Evolutionary conservation across 2,329 filamentous ascomycete genomes (phyloP).

Genomic region (Mycosphaerella arachidis): DNA sequence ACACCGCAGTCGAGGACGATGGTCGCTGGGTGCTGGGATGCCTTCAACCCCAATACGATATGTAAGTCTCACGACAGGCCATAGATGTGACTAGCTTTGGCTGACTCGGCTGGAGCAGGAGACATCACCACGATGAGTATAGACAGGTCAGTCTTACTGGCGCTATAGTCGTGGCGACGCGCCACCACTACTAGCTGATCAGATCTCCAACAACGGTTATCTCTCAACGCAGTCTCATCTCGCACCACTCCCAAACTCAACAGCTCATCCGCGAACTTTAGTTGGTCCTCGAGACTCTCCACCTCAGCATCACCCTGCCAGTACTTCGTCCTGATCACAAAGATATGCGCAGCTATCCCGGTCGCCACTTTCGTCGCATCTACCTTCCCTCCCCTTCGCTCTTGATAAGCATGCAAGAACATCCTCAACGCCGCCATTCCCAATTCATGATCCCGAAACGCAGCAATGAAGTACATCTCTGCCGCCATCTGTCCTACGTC

Average conservation of each 20-base stretch:
- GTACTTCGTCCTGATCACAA: background rate
- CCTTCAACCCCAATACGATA: slow-evolving; percentile 3
- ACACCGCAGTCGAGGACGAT: slow-evolving; percentile 11
- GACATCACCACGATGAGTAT: background rate
- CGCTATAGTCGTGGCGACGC: background rate
- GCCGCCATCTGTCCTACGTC: slow-evolving; percentile 21
- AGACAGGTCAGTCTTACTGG: background rate
- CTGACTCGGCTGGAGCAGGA: background rate
- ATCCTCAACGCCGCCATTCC: slow-evolving; percentile 6
- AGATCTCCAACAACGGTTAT: background rate
- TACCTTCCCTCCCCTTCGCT: background rate
- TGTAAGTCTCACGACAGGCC: background rate
- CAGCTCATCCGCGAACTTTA: slow-evolving; percentile 2
- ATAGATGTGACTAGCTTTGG: background rate
- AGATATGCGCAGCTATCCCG: slow-evolving; percentile 18
- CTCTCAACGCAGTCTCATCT: background rate
- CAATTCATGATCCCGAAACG: slow-evolving; percentile 4
- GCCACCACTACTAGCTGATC: background rate
- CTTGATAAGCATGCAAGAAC: slow-evolving; percentile 10
- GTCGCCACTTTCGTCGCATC: slow-evolving; percentile 13
- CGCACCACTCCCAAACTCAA: background rate
- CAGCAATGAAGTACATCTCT: slow-evolving; percentile 17
- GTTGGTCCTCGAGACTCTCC: background rate
- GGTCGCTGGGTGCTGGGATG: slow-evolving; percentile 7
- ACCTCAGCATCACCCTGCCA: background rate